phyloP scores from a whole-genome alignment of 225 moss, liverwort and hornwort genomes.

The Ulota crispa region DNA sequence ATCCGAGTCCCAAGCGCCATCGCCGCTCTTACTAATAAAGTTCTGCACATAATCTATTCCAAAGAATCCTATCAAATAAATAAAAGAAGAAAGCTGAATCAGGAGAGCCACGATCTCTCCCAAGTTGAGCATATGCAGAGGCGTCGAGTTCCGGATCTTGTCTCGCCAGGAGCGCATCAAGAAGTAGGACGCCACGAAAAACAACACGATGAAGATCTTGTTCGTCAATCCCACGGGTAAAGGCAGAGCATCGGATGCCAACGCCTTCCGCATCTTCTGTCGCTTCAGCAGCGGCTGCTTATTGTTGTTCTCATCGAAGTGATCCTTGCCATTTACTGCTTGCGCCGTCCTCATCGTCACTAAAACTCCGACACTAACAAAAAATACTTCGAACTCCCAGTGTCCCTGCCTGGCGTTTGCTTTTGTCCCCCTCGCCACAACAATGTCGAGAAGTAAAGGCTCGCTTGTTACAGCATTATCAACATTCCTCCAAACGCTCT shows the following conservation, averaged over 20 bases:
- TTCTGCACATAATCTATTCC: conserved; percentile 96
- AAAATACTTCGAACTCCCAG: not conserved
- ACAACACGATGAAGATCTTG: conserved; percentile 87
- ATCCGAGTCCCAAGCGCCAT: conserved; percentile 79
- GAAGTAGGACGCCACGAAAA: conserved; percentile 80
- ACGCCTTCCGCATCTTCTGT: conserved; percentile 49
- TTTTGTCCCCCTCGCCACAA: not conserved
- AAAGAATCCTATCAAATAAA: conserved; percentile 93
- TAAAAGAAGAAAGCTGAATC: conserved; percentile 78
- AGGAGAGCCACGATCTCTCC: conserved; percentile 82
- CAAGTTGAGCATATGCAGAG: conserved; percentile 86
- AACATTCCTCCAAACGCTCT: not conserved
- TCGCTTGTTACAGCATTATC: conserved; percentile 7
- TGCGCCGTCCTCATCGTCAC: conserved; percentile 13
- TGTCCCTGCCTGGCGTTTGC: not conserved
- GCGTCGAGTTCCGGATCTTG: conserved; percentile 85
- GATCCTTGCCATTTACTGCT: conserved; percentile 17
- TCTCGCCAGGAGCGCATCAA: conserved; percentile 95
- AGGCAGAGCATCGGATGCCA: conserved; percentile 88
- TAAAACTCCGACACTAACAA: not conserved
- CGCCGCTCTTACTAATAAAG: conserved; percentile 61
- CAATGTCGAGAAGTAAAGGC: conserved; percentile 4
- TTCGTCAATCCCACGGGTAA: conserved; percentile 92
- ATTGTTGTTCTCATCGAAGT: not conserved
- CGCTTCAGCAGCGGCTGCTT: conserved; percentile 27